These are phyloP conservation scores for Verticillium tricorpus DNA, from an alignment of 2,329 filamentous ascomycete species.

Conservation along the genomic window DNA sequence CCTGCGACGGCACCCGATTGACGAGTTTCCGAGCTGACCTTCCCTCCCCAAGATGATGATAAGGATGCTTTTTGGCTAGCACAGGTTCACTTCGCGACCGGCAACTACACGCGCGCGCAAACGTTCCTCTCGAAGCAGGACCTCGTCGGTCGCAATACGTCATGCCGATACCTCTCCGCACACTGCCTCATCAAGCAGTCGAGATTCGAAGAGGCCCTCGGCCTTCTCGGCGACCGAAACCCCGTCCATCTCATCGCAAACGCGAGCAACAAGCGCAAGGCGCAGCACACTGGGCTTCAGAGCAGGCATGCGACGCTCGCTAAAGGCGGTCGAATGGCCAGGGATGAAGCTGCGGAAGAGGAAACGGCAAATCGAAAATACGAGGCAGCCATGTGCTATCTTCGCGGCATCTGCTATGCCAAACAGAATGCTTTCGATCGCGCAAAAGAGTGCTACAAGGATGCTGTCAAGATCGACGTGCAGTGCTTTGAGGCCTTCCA, in stretches of 20 bases:
- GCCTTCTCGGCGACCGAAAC: conserved; percentile 84
- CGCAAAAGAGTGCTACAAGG: conserved; percentile 97
- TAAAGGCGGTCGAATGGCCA: conserved; percentile 15
- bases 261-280: conserved; percentile 60
- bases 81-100: conserved; percentile 94
- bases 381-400: conserved; percentile 95
- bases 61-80: conserved; percentile 96
- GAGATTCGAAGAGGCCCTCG: conserved; percentile 83
- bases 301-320: conserved; percentile 27
- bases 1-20: neutral
- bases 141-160: conserved; percentile 73
- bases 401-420: conserved; percentile 89
- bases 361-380: conserved; percentile 74
- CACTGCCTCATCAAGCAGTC: conserved; percentile 93
- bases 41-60: conserved; percentile 64
- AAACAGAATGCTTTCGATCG: conserved; percentile 97
- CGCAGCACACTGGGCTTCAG: conserved; percentile 54
- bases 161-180: conserved; percentile 87
- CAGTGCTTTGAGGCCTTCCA: conserved; percentile 98
- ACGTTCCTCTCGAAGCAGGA: conserved; percentile 81
- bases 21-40: conserved; percentile 5
- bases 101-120: conserved; percentile 90
- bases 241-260: conserved; percentile 75
- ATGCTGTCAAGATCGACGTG: conserved; percentile 92
- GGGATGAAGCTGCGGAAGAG: conserved; percentile 47